Evolutionary conservation across 495 filamentous ascomycete genomes (phyloP).

Genomic region (Aspergillus biplanus): DNA sequence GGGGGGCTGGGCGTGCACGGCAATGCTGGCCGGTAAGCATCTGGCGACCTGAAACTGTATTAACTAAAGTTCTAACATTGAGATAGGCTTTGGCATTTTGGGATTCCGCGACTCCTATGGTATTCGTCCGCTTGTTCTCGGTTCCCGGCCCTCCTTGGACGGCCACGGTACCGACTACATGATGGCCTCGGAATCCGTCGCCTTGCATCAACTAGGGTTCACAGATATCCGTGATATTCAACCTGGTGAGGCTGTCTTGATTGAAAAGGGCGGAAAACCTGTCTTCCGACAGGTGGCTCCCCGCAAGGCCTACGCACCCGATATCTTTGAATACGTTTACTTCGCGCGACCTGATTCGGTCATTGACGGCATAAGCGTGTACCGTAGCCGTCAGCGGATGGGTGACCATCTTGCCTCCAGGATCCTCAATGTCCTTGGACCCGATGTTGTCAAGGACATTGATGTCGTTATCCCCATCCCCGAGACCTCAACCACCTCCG

Average conservation of each 20-base stretch:
- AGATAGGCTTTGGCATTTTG: conserved; percentile 75
- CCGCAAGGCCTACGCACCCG: conserved; percentile 77
- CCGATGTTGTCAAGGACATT: conserved; percentile 78
- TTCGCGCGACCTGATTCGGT: conserved; percentile 83
- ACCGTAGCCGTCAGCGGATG: conserved; percentile 90
- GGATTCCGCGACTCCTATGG: conserved; percentile 90
- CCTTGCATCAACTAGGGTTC: conserved; percentile 86
- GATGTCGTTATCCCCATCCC: conserved; percentile 92
- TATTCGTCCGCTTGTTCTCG: conserved; percentile 87
- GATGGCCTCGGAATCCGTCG: conserved; percentile 96
- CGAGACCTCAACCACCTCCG: conserved; percentile 84
- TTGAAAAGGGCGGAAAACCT: conserved; percentile 79
- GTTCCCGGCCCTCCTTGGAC: conserved; percentile 69
- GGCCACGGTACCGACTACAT: conserved; percentile 85
- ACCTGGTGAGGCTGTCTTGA: conserved; percentile 92
- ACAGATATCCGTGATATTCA: conserved; percentile 78
- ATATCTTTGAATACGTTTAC: conserved; percentile 89
- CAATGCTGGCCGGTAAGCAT: conserved; percentile 81
- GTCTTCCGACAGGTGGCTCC: conserved; percentile 74
- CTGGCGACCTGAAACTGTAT: neutral
- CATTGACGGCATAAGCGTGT: conserved; percentile 92
- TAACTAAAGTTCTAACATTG: conserved; percentile 18
- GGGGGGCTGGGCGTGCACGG: conserved; percentile 86
- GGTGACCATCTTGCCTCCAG: conserved; percentile 83
- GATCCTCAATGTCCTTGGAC: conserved; percentile 71